A percentile compares a stretch with the other conserved stretches of the same genome.
These are phyloP conservation scores for Rhizomucor miehei DNA, from an alignment of 371 early-diverging fungal genomes.

Conservation along the genomic window DNA sequence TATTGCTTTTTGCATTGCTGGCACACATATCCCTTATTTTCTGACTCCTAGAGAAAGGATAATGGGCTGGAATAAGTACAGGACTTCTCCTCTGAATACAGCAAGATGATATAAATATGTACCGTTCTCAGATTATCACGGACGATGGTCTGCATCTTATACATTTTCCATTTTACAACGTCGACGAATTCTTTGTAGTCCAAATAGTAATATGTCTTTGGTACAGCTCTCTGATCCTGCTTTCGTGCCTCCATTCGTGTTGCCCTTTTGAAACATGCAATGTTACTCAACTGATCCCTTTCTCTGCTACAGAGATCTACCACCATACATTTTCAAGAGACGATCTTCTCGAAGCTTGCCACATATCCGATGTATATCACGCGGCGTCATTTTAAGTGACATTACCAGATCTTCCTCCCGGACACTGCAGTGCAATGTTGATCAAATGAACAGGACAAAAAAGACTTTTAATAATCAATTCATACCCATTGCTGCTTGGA, in stretches of 20 bases:
- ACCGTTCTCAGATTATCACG: conserved; percentile 68
- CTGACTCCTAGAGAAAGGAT: conserved; percentile 47
- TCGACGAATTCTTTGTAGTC: conserved; percentile 93
- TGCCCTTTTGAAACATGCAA: conserved; percentile 31
- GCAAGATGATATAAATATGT: conserved; percentile 5
- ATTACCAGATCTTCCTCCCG: conserved; percentile 79
- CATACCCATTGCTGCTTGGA: conserved; percentile 47
- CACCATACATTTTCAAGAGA: conserved; percentile 67
- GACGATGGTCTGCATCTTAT: conserved; percentile 75
- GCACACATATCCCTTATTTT: conserved; percentile 74
- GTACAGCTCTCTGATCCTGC: conserved; percentile 60
- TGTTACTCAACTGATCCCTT: not conserved
- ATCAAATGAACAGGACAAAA: too few species aligned
- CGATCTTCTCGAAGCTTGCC: conserved; percentile 74
- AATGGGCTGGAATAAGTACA: too few species aligned
- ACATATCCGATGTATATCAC: conserved; percentile 79
- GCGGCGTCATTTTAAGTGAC: conserved; percentile 61
- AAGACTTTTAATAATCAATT: not conserved
- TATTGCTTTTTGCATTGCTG: conserved; percentile 57
- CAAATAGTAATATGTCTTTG: conserved; percentile 81
- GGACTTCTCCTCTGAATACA: too few species aligned
- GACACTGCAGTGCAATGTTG: conserved; percentile 17
- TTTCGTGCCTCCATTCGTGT: conserved; percentile 64
- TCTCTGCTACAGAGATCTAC: not conserved
- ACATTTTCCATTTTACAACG: conserved; percentile 90